These are phyloP conservation scores for Salix brachista DNA, from an alignment of 345 rosid species.

Conservation along the genomic window DNA sequence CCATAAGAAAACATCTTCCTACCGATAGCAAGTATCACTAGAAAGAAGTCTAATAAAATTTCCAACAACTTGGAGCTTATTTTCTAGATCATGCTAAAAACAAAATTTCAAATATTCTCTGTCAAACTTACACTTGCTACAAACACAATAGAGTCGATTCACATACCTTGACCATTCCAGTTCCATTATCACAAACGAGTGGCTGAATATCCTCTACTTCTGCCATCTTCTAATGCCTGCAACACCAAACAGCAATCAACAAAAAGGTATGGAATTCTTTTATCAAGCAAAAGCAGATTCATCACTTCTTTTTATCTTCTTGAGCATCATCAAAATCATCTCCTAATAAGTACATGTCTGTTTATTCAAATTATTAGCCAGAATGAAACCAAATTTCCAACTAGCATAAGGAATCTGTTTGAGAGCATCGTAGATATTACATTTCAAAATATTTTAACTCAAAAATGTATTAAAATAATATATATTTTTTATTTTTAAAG, in stretches of 20 bases:
- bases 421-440: not conserved
- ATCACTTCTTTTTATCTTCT: not conserved
- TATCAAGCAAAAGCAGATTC: not conserved
- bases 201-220: conserved; percentile 62
- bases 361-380: not conserved
- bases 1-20: not conserved
- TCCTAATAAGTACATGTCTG: not conserved
- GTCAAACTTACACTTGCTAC: not conserved
- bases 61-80: not conserved
- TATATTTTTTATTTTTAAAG: too few species aligned
- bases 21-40: not conserved
- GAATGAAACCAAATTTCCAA: not conserved
- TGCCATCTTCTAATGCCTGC: conserved; percentile 56
- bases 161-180: conserved; percentile 82
- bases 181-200: conserved; percentile 76
- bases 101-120: not conserved
- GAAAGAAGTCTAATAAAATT: not conserved
- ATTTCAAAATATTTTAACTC: too few species aligned
- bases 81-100: not conserved
- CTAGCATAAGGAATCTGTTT: not conserved
- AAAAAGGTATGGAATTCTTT: not conserved
- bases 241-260: not conserved
- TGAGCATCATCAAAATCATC: not conserved
- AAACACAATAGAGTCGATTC: not conserved
- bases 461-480: too few species aligned